A percentile compares a stretch with the other conserved stretches of the same genome.
Conservation (phyloP, 164 flowering plant species). For the Chimonanthus salicifolius region DNA sequence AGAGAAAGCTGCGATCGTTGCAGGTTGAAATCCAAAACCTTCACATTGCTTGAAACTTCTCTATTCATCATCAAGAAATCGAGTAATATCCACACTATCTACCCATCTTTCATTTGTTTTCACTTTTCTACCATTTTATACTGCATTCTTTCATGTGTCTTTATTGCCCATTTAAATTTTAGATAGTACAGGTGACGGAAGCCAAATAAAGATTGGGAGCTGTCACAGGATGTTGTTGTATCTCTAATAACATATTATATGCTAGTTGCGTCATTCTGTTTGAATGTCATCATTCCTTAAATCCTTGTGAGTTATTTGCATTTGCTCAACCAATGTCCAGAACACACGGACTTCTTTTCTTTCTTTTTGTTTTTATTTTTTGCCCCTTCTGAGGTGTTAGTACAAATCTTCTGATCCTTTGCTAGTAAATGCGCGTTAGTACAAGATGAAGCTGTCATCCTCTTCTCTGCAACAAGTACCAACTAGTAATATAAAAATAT, state of each 20-base stretch:
- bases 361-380: too few relatives aligned
- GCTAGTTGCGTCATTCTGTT: not conserved
- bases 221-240: not conserved
- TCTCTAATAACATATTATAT: too few relatives aligned
- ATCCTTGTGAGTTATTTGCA: too few relatives aligned
- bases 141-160: not conserved
- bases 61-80: not conserved
- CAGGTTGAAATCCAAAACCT: slow-evolving; percentile 55
- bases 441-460: not conserved
- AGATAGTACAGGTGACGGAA: not conserved
- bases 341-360: too few relatives aligned
- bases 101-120: not conserved
- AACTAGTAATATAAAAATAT: too few relatives aligned
- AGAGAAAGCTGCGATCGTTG: slow-evolving; percentile 33
- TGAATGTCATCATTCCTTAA: not conserved
- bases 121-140: not conserved
- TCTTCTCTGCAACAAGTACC: not conserved
- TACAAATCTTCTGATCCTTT: not conserved
- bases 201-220: not conserved
- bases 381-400: not conserved
- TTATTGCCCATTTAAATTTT: not conserved
- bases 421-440: not conserved
- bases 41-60: slow-evolving; percentile 33
- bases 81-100: not conserved
- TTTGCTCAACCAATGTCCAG: too few relatives aligned